These are phyloP conservation scores for Penicillium nordicum DNA, from an alignment of 2,329 filamentous ascomycete species.

Conservation along the genomic window DNA sequence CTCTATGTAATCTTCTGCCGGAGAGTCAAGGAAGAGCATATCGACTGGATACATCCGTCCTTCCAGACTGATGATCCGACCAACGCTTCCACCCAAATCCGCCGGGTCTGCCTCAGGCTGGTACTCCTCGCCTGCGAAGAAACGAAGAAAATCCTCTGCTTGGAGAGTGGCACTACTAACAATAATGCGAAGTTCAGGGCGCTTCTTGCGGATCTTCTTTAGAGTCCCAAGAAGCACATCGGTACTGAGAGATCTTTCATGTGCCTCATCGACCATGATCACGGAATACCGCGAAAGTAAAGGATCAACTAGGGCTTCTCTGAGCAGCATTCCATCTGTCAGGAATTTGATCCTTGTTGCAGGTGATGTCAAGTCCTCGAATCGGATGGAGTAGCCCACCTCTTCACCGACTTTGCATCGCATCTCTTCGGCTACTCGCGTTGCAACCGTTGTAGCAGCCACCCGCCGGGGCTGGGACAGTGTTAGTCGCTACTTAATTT, in stretches of 20 bases:
- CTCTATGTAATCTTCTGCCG: slow-evolving; percentile 83
- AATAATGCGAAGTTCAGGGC: slow-evolving; percentile 79
- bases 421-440: slow-evolving; percentile 85
- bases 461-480: slow-evolving; percentile 73
- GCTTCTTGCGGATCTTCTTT: slow-evolving; percentile 80
- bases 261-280: slow-evolving; percentile 97
- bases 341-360: slow-evolving; percentile 89
- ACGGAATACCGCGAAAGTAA: slow-evolving; percentile 86
- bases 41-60: slow-evolving; percentile 88
- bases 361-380: slow-evolving; percentile 87
- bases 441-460: slow-evolving; percentile 84
- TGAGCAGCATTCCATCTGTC: slow-evolving; percentile 85
- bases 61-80: slow-evolving; percentile 76
- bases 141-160: slow-evolving; percentile 77
- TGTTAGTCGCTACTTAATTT: not conserved
- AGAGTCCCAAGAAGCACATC: slow-evolving; percentile 85
- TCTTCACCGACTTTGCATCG: slow-evolving; percentile 83
- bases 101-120: slow-evolving; percentile 34
- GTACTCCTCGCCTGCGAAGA: slow-evolving; percentile 60
- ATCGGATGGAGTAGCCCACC: slow-evolving; percentile 85
- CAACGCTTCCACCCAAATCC: slow-evolving; percentile 44
- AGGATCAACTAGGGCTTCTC: slow-evolving; percentile 91
- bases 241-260: slow-evolving; percentile 88
- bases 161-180: slow-evolving; percentile 92
- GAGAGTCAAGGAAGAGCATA: slow-evolving; percentile 71